Evolutionary conservation across 345 rosid species (phyloP).

Genomic region (Lepidium didymum): DNA sequence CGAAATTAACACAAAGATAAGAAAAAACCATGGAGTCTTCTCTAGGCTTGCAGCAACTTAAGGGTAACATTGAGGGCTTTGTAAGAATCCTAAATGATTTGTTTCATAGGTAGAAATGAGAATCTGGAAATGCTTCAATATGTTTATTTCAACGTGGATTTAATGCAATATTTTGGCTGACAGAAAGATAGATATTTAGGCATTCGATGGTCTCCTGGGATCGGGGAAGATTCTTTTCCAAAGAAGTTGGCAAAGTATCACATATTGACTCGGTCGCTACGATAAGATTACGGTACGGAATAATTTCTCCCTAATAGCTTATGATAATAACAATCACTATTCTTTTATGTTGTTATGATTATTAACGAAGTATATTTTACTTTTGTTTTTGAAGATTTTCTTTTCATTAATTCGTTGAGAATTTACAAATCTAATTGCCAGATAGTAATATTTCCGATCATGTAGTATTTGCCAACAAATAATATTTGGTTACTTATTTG

Average conservation of each 20-base stretch:
- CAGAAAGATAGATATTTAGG: constrained; percentile 3
- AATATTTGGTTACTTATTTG: not conserved
- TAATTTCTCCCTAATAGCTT: constrained; percentile 7
- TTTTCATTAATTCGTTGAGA: not conserved
- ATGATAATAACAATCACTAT: not conserved
- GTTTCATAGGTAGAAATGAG: not conserved
- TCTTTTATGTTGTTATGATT: not conserved
- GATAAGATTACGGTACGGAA: constrained; percentile 6
- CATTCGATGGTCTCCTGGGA: constrained; percentile 4
- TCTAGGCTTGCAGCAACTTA: not conserved
- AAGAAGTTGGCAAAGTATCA: constrained; percentile 26
- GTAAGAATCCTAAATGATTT: not conserved
- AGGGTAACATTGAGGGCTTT: not conserved
- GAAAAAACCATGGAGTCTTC: not conserved
- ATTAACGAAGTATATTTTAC: not conserved
- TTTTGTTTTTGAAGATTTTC: not conserved
- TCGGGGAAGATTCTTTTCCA: constrained; percentile 12
- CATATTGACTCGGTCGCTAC: constrained; percentile 15
- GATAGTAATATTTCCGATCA: not conserved
- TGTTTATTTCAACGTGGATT: not conserved
- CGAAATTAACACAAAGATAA: not conserved
- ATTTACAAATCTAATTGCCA: not conserved
- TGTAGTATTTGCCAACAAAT: not conserved
- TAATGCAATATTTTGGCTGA: not conserved
- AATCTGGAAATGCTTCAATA: not conserved